Base-by-base conservation (phyloP, 2,329 filamentous ascomycete species). In the Trichoderma simmonsii region DNA sequence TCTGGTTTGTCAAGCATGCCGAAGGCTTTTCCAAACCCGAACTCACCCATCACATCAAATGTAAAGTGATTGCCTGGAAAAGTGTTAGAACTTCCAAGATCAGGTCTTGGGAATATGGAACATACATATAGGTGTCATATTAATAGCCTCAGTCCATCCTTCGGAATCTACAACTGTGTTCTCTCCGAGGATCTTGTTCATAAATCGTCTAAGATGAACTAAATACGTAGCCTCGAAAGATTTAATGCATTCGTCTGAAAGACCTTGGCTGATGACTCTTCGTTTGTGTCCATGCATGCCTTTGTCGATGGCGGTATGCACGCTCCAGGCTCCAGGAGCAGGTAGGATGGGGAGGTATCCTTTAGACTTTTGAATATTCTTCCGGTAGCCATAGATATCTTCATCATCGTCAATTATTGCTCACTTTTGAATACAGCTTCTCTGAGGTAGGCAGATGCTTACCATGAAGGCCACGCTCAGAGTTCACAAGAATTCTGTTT, bases 401-500 rank as follows among this genome's bases (percentile, higher is more conserved):
- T n/a, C 18, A 64, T 28, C 24, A 28, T 64, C 24, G 8, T 64
- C 32, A 43, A 28, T 30, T 60, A 18, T 39, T 43, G 24, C 26
- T 34, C 32, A 26, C 14, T 15, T 34, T 34, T 34, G 32, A 34
- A 34, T 34, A 34, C 32, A 1, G 32, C 32, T 34, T 34, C 32
- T 34, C n/a, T 26, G 6, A 39, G 43, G 39, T 15, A 8, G 1
- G 14, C 1, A 0, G 14, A 6, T 9, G 8, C 28, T 11, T 70
- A 75, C 74, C 74, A 18, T 63, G 56, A 7, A 72, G 51, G 62
- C 71, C 74, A 2, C 56, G 54, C n/a, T 24, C 72, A 32, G 63
- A 48, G n/a, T 51, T 66, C 34, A 51, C 48, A 54, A 51, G 36
- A 7, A 66, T n/a, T 32, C 39, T 28, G 12, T 54, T 54, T 18